Evolutionary conservation across 768 basidiomycete genomes (phyloP).

Genomic region (Amanita pallidorosea): DNA sequence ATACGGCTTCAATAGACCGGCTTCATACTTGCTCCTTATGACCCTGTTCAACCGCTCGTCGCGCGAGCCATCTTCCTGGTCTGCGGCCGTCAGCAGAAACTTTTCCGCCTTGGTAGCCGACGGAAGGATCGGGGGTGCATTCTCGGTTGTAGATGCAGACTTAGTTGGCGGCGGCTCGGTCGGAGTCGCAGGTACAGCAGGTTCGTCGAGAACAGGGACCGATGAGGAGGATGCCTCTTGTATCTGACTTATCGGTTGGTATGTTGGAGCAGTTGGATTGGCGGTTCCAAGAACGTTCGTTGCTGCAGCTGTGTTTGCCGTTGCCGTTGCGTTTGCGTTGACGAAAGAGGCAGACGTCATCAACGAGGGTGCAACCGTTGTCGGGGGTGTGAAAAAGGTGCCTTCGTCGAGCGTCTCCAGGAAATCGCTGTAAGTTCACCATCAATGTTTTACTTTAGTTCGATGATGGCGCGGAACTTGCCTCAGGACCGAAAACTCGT

Average conservation of each 20-base stretch:
- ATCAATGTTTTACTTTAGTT: conserved; percentile 2
- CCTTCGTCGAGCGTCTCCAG: conserved; percentile 81
- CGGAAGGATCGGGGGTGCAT: conserved; percentile 47
- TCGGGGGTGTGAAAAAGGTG: conserved; percentile 63
- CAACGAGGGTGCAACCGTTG: conserved; percentile 36
- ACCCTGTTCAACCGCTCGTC: conserved; percentile 86
- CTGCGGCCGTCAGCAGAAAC: conserved; percentile 89
- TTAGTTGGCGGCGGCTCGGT: neutral
- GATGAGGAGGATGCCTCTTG: neutral
- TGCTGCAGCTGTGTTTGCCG: conserved; percentile 5
- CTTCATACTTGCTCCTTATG: conserved; percentile 94
- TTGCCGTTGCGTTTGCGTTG: conserved; percentile 7
- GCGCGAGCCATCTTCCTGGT: conserved; percentile 84
- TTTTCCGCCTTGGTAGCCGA: conserved; percentile 75
- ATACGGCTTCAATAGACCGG: conserved; percentile 88
- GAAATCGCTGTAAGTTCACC: conserved; percentile 50
- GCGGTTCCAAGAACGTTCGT: neutral
- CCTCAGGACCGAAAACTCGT: conserved; percentile 78
- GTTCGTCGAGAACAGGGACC: neutral
- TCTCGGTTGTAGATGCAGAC: conserved; percentile 18
- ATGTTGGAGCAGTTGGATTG: conserved; percentile 4
- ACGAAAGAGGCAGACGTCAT: conserved; percentile 30
- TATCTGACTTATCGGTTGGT: neutral
- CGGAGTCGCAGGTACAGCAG: neutral
- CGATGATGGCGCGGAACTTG: conserved; percentile 21